phyloP scores from a whole-genome alignment of 2,329 filamentous ascomycete genomes.

The Mariannaea sp. region DNA sequence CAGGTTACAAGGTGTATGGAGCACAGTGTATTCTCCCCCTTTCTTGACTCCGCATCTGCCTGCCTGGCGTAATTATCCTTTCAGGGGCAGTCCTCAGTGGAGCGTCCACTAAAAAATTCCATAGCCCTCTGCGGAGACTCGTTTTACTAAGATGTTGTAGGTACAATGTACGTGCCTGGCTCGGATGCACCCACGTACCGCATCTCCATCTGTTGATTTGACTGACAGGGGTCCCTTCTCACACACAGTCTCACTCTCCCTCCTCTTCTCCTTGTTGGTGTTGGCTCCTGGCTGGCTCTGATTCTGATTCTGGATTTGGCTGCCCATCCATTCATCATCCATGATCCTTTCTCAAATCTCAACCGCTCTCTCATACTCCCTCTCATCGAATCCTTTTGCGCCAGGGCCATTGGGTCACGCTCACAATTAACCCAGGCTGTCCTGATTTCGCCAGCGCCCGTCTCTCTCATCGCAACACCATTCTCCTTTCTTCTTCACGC shows the following conservation, averaged over 20 bases:
- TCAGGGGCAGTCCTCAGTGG: conserved; percentile 2
- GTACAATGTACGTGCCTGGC: too few species aligned
- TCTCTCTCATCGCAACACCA: not conserved
- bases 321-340: not conserved
- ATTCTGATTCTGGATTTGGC: conserved; percentile 5
- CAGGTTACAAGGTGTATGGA: too few species aligned
- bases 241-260: conserved; percentile 5
- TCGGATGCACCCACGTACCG: not conserved
- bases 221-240: conserved; percentile 10
- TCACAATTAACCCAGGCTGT: not conserved
- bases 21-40: too few species aligned
- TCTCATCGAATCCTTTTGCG: conserved; percentile 10
- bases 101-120: conserved; percentile 6
- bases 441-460: not conserved
- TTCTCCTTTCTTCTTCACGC: conserved; percentile 1
- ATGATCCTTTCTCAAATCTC: not conserved
- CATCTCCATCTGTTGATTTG: conserved; percentile 2
- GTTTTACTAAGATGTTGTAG: too few species aligned
- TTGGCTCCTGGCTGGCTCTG: not conserved
- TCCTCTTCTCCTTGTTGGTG: not conserved
- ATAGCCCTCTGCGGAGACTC: conserved; percentile 13
- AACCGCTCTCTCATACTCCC: conserved; percentile 8
- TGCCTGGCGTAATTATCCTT: too few species aligned
- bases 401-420: conserved; percentile 1
- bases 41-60: too few species aligned